Base-by-base conservation (phyloP, 2,329 filamentous ascomycete species). In the Coniella vitis region DNA sequence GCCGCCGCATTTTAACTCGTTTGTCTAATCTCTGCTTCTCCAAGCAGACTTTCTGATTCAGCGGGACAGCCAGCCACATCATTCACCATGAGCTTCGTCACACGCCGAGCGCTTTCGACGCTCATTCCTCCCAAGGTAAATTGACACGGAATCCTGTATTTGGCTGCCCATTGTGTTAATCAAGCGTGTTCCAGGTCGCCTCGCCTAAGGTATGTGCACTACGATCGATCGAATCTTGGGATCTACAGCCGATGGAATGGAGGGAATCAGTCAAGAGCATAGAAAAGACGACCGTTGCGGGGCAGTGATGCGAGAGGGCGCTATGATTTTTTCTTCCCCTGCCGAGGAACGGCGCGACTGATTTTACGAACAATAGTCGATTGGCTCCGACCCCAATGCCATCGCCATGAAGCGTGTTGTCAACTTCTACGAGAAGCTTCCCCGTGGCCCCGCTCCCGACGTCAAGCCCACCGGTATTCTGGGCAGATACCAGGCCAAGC, bases 341-440 rank as follows among this genome's bases (percentile, higher is more conserved):
- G 13, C 25, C 10, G 7, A 32, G 37, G n/a, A 40, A 21, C 13
- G 20, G 16, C 7, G 31, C 36, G 31, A 36, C 51, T 53, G 31
- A 53, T 22, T n/a, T 19, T 29, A 12, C 29, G 32, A 35, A 19
- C n/a, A 29, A 2, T 19, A 97, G 93, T 90, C 87, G 62, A 90
- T 98, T 67, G 91, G 93, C 65, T 86, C 87, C 67, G 90, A 90
- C 61, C 88, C 90, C 67, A 91, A 97, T 83, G 93, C 93, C 67
- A 81, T 90, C 66, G 89, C 91, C 69, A 97, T 98, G 93, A 87
- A 95, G 71, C 87, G 90, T 64, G 90, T 98, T 62, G 91, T 97
- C 71, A 88, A 81, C 76, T 97, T 98, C 81, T 98, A 98, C 81
- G 89, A 94, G 78, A 94, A 91, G 73, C 89, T 98, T 53, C 93